Base-by-base conservation (phyloP, 441 rosid genomes). In the Bocquillonia castaneifolia region DNA sequence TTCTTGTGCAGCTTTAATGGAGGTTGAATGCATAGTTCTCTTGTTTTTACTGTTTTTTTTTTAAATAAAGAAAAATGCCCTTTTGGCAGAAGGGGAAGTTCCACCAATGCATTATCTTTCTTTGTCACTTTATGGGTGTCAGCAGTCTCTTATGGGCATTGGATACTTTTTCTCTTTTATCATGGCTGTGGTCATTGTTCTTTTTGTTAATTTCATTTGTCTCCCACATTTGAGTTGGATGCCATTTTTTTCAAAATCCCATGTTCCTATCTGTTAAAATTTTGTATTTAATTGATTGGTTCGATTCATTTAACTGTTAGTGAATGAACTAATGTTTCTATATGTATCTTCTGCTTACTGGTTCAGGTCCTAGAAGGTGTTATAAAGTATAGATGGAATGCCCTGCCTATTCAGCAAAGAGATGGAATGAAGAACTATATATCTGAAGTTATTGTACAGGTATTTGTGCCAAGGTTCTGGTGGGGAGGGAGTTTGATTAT, bases 391-490 rank as follows among this genome's bases (percentile, higher is more conserved):
- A 86, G 98, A 71, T 96, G 99, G 99, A 96, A 96, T 77, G 99
- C 97, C 7, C 83, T 96, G 76, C 99, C 99, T 25, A 94, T 79
- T 71, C 96, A 88, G 74, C 99, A 96, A 73, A 86, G 99, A 56
- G 99, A 96, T 83, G 98, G 99, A 63, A 96, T 96, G 99, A 96
- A 89, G 84, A 96, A 96, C 76, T 93, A 96, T 73, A 96, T 96
- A 70, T 96, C 98, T 40, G 99, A 93, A 84, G 94, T 96, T 72
- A 96, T 96, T 70, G 99, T 93, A 51, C 99, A 91, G 97, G 99
- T 96, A 82, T 71, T 26, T 3, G 23, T 31, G 42, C 3, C 6
- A 53, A 44, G 32, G 1, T 61, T 48, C 26, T 52, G 6, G 29
- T 53, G 63, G 10, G 13, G 1, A 28, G 9, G 39, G 12, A 34